Evolutionary conservation across 441 rosid genomes (phyloP), one percentile per base, ranked within the genome.

Genomic region (Capsella rubella): DNA sequence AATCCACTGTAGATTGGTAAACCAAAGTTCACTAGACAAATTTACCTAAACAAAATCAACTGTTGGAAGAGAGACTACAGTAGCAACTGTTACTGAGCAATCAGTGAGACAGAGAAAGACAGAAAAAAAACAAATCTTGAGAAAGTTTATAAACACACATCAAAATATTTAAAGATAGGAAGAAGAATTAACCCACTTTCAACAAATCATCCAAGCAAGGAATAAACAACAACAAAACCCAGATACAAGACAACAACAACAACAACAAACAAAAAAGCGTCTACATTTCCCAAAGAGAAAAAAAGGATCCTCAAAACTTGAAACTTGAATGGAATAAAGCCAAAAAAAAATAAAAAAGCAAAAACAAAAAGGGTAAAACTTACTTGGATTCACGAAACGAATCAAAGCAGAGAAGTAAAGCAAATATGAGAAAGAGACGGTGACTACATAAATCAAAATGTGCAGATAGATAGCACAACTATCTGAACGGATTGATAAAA

Each of bases 141-240:
- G 34, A 25, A 39, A 59, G 39, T 6, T 16, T 59, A 14, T 21
- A 59, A 11, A 66, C 35, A 49, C 3, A 4, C 4, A 57, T 39
- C 45, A 57, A 28, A 42, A 58, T 46, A 45, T 42, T 8, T 12
- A 0, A 21, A 46, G 68, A 45, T 10, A 15, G 25, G 25, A 32
- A 12, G 4, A 54, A 47, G 14, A 51, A 54, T 0, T 12, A 61
- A 15, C 68, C n/a, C 15, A 65, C 62, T 72, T 72, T 67, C 57
- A 21, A 47, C 55, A 73, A 65, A 71, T 67, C 64, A 67, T 62
- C 15, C 73, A 81, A 75, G 79, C 49, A 78, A 81, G 55, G 77
- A 78, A 81, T 60, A 56, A 65, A 15, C 56, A 59, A 58, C 11
- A 32, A 59, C 40, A 74, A 74, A 74, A 32, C 56, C 56, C 64